Evolutionary conservation across 176 grass and related monocot species (phyloP).

Genomic region (Microstegium vimineum): DNA sequence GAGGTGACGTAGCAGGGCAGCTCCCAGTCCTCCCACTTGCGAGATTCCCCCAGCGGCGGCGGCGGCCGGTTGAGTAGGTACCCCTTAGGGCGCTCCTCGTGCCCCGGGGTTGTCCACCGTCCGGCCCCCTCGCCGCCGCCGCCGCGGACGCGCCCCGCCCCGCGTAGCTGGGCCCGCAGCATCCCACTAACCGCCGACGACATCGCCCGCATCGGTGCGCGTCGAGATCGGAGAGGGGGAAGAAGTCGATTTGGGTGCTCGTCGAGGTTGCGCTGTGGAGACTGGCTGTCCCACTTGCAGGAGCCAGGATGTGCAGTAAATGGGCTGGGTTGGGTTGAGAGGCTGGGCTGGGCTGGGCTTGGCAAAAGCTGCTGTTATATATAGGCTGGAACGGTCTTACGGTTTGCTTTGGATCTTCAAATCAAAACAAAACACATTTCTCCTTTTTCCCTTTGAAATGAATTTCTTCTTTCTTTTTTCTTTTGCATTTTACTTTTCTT

Average conservation of each 20-base stretch:
- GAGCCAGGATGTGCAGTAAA: background rate
- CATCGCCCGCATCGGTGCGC: slow-evolving; percentile 53
- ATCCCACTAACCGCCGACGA: slow-evolving; percentile 56
- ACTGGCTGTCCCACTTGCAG: background rate
- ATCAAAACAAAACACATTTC: background rate
- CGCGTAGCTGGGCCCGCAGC: slow-evolving; percentile 47
- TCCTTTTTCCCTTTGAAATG: background rate
- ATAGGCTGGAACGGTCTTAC: background rate
- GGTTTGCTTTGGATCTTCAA: background rate
- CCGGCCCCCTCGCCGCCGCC: slow-evolving; percentile 62
- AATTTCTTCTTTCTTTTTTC: background rate
- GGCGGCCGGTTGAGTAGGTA: slow-evolving; percentile 74
- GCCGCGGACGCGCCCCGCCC: slow-evolving; percentile 38
- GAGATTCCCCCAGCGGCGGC: slow-evolving; percentile 49
- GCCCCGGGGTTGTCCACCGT: slow-evolving; percentile 70
- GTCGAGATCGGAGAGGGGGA: slow-evolving; percentile 32
- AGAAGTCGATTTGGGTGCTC: slow-evolving; percentile 31
- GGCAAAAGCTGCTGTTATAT: background rate
- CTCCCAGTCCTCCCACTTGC: slow-evolving; percentile 98
- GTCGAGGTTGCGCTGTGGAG: background rate
- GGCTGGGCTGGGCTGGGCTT: background rate
- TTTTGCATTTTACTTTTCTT: background rate
- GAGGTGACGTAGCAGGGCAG: slow-evolving; percentile 93
- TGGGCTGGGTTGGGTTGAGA: background rate
- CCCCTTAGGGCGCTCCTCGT: slow-evolving; percentile 73